phyloP scores from a whole-genome alignment of 1,139 yeast species.

The Hyphopichia fennica region DNA sequence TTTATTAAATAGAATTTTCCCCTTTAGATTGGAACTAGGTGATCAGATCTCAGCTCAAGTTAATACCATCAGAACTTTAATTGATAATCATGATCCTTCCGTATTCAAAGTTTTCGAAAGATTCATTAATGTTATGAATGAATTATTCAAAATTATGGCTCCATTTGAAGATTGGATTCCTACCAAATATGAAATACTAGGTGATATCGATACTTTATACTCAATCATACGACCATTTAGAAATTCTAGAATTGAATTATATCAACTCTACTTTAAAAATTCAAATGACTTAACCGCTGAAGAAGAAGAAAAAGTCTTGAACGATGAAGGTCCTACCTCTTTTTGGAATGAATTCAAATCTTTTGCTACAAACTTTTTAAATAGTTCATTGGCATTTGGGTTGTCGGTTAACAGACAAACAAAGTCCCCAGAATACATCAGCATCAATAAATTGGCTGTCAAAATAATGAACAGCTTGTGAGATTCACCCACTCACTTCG shows the following conservation, averaged over 20 bases:
- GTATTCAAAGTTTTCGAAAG: constrained; percentile 1
- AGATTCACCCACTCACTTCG: not conserved
- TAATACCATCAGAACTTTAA: constrained; percentile 1
- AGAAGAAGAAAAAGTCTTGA: constrained; percentile 7
- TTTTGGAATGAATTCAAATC: constrained; percentile 8
- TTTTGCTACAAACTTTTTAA: constrained; percentile 3
- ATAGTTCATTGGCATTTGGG: constrained; percentile 3
- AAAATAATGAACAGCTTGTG: constrained; percentile 4
- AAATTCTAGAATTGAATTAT: not conserved
- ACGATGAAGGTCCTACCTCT: constrained; percentile 1
- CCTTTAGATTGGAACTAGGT: constrained; percentile 4
- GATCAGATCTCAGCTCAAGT: constrained; percentile 2
- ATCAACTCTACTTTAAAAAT: not conserved
- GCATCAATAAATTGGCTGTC: constrained; percentile 4
- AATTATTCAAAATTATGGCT: constrained; percentile 4
- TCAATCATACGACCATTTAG: not conserved
- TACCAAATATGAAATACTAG: not conserved
- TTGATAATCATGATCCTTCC: constrained; percentile 3
- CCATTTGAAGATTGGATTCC: constrained; percentile 5
- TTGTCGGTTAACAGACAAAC: not conserved
- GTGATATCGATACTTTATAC: not conserved
- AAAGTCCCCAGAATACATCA: not conserved
- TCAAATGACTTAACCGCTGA: constrained; percentile 6
- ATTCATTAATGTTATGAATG: constrained; percentile 3
- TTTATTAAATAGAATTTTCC: constrained; percentile 5